These are phyloP conservation scores for Xylariaceae sp. DNA, from an alignment of 2,329 filamentous ascomycete genomes.

Conservation along the genomic window DNA sequence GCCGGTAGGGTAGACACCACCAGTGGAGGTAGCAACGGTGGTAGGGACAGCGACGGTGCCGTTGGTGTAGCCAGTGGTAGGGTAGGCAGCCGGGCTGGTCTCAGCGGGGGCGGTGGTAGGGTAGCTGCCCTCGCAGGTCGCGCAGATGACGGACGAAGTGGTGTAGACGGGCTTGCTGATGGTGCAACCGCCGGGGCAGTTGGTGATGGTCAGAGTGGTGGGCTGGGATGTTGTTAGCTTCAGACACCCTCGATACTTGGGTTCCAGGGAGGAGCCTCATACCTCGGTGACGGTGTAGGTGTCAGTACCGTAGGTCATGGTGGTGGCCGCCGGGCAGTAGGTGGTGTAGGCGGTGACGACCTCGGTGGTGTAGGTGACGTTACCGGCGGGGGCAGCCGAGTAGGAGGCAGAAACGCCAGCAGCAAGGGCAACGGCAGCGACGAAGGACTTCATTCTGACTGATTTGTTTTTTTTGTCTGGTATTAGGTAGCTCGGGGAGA, in stretches of 20 bases:
- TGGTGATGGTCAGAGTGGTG: constrained; percentile 66
- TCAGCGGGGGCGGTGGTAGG: constrained; percentile 18
- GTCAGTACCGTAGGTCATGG: constrained; percentile 57
- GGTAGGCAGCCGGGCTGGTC: constrained; percentile 9
- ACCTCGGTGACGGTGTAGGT: constrained; percentile 66
- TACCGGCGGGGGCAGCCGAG: constrained; percentile 28
- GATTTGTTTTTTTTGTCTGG: constrained; percentile 44
- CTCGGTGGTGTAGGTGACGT: constrained; percentile 59
- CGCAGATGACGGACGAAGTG: constrained; percentile 42
- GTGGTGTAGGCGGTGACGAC: constrained; percentile 66
- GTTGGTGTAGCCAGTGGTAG: constrained; percentile 29
- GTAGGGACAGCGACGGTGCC: constrained; percentile 32
- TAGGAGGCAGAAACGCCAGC: constrained; percentile 33
- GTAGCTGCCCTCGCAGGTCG: constrained; percentile 21
- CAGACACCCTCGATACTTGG: background rate
- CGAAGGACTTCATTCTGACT: constrained; percentile 63
- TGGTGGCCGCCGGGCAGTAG: constrained; percentile 66
- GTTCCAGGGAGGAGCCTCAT: constrained; percentile 32
- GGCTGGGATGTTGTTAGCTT: constrained; percentile 33
- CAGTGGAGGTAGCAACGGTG: constrained; percentile 22
- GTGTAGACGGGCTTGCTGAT: constrained; percentile 54
- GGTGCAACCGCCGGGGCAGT: constrained; percentile 62
- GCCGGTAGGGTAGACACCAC: constrained; percentile 8
- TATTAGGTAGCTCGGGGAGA: constrained; percentile 30
- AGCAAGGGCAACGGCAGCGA: constrained; percentile 48